phyloP scores from a whole-genome alignment of 164 flowering plant genomes.

The Stephania cephalantha region DNA sequence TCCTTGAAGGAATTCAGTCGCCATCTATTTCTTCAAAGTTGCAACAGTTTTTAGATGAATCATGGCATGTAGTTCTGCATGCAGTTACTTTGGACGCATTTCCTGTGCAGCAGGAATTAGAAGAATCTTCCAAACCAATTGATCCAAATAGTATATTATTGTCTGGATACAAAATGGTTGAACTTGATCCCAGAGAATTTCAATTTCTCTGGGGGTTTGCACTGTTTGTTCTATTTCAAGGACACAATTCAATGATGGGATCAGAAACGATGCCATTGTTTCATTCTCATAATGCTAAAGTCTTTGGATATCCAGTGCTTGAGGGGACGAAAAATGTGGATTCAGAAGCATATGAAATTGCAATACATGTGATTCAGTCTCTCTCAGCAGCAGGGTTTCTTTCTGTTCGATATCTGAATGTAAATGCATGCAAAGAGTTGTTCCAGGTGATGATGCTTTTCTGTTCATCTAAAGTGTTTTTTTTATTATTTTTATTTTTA shows the following conservation, averaged over 20 bases:
- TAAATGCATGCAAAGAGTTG: constrained; percentile 57
- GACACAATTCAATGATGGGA: constrained; percentile 26
- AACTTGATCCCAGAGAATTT: constrained; percentile 49
- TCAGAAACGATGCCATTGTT: constrained; percentile 25
- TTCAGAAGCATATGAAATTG: constrained; percentile 45
- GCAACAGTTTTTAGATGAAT: constrained; percentile 68
- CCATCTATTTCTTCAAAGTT: constrained; percentile 59
- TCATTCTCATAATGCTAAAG: constrained; percentile 26
- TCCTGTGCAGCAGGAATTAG: constrained; percentile 35
- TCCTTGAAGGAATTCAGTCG: constrained; percentile 83
- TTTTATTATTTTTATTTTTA: neutral
- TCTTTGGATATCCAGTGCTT: constrained; percentile 26
- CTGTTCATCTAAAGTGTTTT: neutral
- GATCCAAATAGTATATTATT: constrained; percentile 27
- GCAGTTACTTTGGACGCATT: constrained; percentile 81
- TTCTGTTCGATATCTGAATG: constrained; percentile 40
- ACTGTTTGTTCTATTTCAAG: constrained; percentile 71
- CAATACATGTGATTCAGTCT: constrained; percentile 61
- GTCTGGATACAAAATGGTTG: constrained; percentile 86
- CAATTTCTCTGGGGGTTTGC: constrained; percentile 79
- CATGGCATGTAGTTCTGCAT: constrained; percentile 93
- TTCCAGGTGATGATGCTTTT: constrained; percentile 49
- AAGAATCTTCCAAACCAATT: constrained; percentile 24
- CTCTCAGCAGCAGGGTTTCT: constrained; percentile 57
- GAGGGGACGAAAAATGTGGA: constrained; percentile 28